Evolutionary conservation across 2,329 filamentous ascomycete genomes (phyloP).

Genomic region (Fusarium devonianum): DNA sequence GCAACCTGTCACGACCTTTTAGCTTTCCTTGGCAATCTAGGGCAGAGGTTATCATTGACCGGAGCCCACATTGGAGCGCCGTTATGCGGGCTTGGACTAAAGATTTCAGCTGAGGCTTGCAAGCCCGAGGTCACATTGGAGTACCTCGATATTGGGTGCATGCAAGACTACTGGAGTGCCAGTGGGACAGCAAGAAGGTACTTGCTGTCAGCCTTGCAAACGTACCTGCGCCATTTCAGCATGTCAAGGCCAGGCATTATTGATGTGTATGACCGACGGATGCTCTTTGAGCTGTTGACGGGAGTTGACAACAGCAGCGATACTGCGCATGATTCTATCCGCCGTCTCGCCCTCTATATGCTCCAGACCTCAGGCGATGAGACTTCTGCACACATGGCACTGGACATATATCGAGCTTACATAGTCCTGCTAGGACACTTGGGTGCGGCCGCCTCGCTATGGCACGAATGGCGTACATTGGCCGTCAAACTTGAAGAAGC

Average conservation of each 20-base stretch:
- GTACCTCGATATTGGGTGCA: slow-evolving; percentile 39
- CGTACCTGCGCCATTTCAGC: slow-evolving; percentile 24
- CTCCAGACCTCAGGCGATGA: slow-evolving; percentile 6
- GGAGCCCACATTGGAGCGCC: slow-evolving; percentile 35
- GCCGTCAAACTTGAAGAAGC: slow-evolving; percentile 5
- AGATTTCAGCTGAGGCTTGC: slow-evolving; percentile 42
- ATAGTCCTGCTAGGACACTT: slow-evolving; percentile 43
- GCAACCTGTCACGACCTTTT: slow-evolving; percentile 38
- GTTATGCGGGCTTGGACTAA: slow-evolving; percentile 44
- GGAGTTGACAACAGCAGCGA: slow-evolving; percentile 37
- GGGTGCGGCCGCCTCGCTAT: slow-evolving; percentile 43
- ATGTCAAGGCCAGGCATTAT: slow-evolving; percentile 1
- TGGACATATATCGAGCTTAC: slow-evolving; percentile 38
- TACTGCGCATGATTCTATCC: slow-evolving; percentile 37
- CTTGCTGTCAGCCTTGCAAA: slow-evolving; percentile 30
- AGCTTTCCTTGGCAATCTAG: slow-evolving; percentile 52
- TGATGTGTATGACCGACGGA: slow-evolving; percentile 30
- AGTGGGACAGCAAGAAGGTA: slow-evolving; percentile 28
- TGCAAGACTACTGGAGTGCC: slow-evolving; percentile 19
- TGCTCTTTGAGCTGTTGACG: slow-evolving; percentile 42
- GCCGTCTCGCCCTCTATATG: slow-evolving; percentile 30
- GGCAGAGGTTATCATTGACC: slow-evolving; percentile 43
- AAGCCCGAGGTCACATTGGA: slow-evolving; percentile 33
- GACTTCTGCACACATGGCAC: slow-evolving; percentile 1
- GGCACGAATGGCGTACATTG: slow-evolving; percentile 42